A percentile compares a stretch with the other conserved stretches of the same genome.
phyloP scores from a whole-genome alignment of 2,329 filamentous ascomycete species.

The Monosporascus sp. region DNA sequence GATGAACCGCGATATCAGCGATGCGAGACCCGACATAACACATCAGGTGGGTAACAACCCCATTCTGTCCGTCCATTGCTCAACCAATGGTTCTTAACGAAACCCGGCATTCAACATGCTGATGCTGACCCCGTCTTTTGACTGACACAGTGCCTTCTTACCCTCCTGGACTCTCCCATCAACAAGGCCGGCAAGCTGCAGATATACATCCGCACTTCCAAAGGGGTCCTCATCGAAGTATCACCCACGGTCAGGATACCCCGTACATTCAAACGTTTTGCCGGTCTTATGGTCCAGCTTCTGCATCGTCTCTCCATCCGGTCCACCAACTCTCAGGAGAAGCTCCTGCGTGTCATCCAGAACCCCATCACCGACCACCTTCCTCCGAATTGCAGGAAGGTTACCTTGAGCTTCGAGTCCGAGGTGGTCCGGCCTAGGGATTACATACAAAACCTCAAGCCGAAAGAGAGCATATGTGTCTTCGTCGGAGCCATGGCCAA shows the following conservation, averaged over 20 bases:
- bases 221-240: slow-evolving; percentile 95
- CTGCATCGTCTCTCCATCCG: slow-evolving; percentile 93
- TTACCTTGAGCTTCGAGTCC: slow-evolving; percentile 92
- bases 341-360: slow-evolving; percentile 93
- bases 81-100: slow-evolving; percentile 8
- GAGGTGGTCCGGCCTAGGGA: slow-evolving; percentile 82
- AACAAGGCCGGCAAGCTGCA: slow-evolving; percentile 98
- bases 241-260: slow-evolving; percentile 97
- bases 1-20: slow-evolving; percentile 98
- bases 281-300: slow-evolving; percentile 96
- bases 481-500: slow-evolving; percentile 99
- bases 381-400: slow-evolving; percentile 94
- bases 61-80: slow-evolving; percentile 16
- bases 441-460: slow-evolving; percentile 73
- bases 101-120: slow-evolving; percentile 41
- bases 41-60: slow-evolving; percentile 72
- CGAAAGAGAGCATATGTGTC: slow-evolving; percentile 91
- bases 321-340: slow-evolving; percentile 95
- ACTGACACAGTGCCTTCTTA: slow-evolving; percentile 77
- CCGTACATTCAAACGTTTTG: slow-evolving; percentile 97
- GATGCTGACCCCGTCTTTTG: slow-evolving; percentile 22
- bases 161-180: slow-evolving; percentile 93
- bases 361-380: slow-evolving; percentile 97
- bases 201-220: slow-evolving; percentile 97
- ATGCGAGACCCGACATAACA: slow-evolving; percentile 94